phyloP scores from a whole-genome alignment of 2,329 filamentous ascomycete genomes.

The Xylariales sp. region DNA sequence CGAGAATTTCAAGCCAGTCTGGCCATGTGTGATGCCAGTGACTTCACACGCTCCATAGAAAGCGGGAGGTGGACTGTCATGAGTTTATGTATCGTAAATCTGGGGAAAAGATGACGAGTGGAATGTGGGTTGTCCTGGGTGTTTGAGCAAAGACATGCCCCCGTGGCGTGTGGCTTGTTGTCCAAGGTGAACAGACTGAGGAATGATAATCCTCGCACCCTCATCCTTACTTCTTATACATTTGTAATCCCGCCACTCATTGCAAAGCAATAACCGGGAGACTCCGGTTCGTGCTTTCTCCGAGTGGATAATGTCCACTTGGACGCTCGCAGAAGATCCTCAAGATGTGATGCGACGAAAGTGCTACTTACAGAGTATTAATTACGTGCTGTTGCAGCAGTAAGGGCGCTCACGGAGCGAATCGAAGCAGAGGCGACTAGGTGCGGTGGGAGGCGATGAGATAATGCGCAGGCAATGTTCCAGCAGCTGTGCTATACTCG shows the following conservation, averaged over 20 bases:
- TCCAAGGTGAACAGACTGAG: conserved; percentile 23
- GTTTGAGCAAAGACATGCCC: conserved; percentile 1
- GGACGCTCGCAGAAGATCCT: not conserved
- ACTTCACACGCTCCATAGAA: conserved; percentile 7
- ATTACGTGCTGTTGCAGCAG: not conserved
- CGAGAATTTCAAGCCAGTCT: not conserved
- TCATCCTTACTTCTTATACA: conserved; percentile 5
- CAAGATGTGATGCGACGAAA: too few relatives aligned
- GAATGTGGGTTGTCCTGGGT: conserved; percentile 7
- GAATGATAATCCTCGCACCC: conserved; percentile 21
- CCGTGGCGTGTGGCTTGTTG: conserved; percentile 21
- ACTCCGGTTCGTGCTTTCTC: not conserved
- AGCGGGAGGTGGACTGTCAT: conserved; percentile 11
- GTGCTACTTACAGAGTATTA: not conserved
- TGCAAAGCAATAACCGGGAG: not conserved
- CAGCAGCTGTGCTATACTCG: conserved; percentile 30
- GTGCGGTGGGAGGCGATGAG: conserved; percentile 12
- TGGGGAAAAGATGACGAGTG: conserved; percentile 16
- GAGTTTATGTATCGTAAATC: conserved; percentile 18
- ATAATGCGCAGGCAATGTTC: conserved; percentile 34
- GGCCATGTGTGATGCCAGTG: conserved; percentile 3
- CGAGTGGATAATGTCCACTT: not conserved
- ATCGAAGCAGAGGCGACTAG: conserved; percentile 9
- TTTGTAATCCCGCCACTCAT: not conserved
- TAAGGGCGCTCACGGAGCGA: not conserved